Conservation (phyloP, 345 rosid species). For the Eucalyptus viminalis region DNA sequence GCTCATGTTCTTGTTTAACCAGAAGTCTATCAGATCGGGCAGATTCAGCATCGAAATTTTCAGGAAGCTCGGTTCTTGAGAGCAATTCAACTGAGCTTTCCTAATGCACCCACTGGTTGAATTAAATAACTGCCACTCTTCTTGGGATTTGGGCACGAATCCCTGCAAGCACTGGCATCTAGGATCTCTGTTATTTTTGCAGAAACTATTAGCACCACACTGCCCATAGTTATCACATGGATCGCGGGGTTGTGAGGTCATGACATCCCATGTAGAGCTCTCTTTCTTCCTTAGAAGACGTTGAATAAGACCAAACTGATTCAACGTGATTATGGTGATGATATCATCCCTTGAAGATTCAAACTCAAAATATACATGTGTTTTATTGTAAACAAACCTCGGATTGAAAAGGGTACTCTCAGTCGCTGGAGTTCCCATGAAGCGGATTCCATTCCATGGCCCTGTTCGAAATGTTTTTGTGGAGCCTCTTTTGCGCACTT, state of each 20-base stretch:
- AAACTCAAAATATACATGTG: slow-evolving; percentile 3
- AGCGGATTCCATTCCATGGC: slow-evolving; percentile 26
- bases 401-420: not conserved
- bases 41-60: not conserved
- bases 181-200: not conserved
- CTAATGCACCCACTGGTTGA: slow-evolving; percentile 1
- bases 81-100: not conserved
- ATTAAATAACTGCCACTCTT: slow-evolving; percentile 11
- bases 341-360: not conserved
- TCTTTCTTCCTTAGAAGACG: not conserved
- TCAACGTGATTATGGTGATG: not conserved
- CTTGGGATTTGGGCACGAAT: slow-evolving; percentile 7
- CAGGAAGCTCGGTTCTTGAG: not conserved
- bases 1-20: slow-evolving; percentile 1
- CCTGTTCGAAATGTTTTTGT: not conserved
- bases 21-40: slow-evolving; percentile 6
- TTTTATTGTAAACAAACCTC: not conserved
- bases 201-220: not conserved
- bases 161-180: slow-evolving; percentile 17
- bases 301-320: not conserved
- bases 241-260: too few relatives aligned
- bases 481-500: not conserved
- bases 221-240: not conserved
- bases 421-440: slow-evolving; percentile 5
- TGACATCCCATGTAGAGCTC: not conserved